Conservation (phyloP, 2,329 filamentous ascomycete genomes). For the Venturia asperata region DNA sequence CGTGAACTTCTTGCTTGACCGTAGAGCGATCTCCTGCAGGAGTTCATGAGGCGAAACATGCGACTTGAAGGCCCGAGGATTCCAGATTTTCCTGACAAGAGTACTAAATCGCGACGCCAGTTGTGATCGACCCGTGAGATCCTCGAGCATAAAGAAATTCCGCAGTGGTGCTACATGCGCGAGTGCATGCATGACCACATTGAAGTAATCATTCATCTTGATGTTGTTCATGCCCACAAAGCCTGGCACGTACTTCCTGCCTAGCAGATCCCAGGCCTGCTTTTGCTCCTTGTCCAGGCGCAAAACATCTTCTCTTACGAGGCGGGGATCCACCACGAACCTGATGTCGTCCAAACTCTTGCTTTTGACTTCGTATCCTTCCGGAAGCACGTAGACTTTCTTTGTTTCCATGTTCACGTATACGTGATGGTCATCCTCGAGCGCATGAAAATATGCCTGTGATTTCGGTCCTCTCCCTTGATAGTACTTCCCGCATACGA, state of each 20-base stretch:
- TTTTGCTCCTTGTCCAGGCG: constrained; percentile 63
- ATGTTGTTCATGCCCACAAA: constrained; percentile 99
- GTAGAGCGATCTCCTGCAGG: constrained; percentile 85
- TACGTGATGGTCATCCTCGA: constrained; percentile 93
- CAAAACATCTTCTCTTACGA: constrained; percentile 71
- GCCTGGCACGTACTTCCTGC: constrained; percentile 82
- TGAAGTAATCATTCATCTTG: constrained; percentile 98
- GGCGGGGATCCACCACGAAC: constrained; percentile 87
- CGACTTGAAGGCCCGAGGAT: constrained; percentile 87
- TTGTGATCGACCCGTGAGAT: constrained; percentile 67
- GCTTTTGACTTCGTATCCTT: constrained; percentile 93
- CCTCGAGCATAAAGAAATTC: constrained; percentile 85
- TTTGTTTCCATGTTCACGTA: constrained; percentile 97
- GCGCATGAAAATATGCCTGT: constrained; percentile 93
- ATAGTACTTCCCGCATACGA: constrained; percentile 97
- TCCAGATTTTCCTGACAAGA: constrained; percentile 95
- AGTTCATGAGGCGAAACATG: constrained; percentile 97
- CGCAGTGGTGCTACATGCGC: constrained; percentile 83
- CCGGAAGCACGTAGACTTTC: constrained; percentile 83
- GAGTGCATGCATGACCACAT: constrained; percentile 86
- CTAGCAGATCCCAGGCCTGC: constrained; percentile 67
- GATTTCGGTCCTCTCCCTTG: constrained; percentile 90
- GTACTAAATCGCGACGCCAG: constrained; percentile 83
- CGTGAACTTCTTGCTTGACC: constrained; percentile 87
- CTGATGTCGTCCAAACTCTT: constrained; percentile 97